Base-by-base conservation (phyloP, 2,329 filamentous ascomycete genomes). In the Arthrobotrys iridis region DNA sequence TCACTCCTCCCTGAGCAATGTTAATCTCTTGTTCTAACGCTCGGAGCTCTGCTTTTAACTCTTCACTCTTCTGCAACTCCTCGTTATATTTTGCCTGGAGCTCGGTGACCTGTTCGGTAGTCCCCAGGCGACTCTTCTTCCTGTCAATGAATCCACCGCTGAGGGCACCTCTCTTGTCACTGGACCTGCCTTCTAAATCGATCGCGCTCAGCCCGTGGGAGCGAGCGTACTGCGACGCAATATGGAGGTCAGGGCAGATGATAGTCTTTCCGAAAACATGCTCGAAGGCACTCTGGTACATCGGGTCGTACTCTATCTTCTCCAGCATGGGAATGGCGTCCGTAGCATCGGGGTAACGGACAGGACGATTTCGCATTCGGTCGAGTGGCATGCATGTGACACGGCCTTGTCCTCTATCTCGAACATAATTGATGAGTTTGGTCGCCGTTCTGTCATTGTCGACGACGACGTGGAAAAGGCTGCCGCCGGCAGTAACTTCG, bases 221-320 rank as follows among this genome's bases (percentile, higher is more conserved):
- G 80, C 94, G 89, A 20, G 95, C 92, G 81, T 97, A 97, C 80
- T 97, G 93, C 10, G 91, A 88, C 52, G 93, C 95, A 71, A 97
- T 88, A 55, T 91, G 88, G 77, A 99, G 84, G 78, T 93, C 96
- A 1, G 94, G 93, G 78, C 95, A 98, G 66, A 99, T 91, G 60
- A 99, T 93, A 0, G 93, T 95, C 82, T 93, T 96, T 50, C 93
- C 95, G 83, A 99, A 99, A 0, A 99, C 93, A 81, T 97, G 93
- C 80, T 92, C 89, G 81, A 99, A 95, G 0, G 95, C 95, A 79
- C 88, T 90, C 71, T 96, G 92, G 79, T 90, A 97, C 76, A 84
- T 85, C 1, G 86, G 80, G 59, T 97, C 91, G 80, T 90, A 99
- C 55, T 88, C 87, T 74, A 98, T 87, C 82, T 96, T 97, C 22